Conservation (phyloP, 805 yeast genomes). For the Starmerella vaccinii region DNA sequence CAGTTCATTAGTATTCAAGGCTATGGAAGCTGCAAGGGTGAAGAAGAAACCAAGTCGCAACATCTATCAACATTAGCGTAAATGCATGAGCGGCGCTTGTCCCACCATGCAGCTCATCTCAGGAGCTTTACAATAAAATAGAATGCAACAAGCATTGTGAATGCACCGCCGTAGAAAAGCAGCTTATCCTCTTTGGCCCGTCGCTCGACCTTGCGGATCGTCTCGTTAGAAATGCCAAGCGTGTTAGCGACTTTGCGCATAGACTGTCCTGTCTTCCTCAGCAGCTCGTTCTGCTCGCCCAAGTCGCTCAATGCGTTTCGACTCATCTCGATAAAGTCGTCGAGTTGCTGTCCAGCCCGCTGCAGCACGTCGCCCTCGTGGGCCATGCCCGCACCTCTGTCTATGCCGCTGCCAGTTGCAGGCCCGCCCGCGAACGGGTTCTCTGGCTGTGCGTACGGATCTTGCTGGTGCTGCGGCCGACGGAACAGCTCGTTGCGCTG, state of each 20-base stretch:
- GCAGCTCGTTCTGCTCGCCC: conserved; percentile 68
- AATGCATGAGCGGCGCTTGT: too few relatives aligned
- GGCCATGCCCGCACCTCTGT: conserved; percentile 51
- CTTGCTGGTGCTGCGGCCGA: conserved; percentile 30
- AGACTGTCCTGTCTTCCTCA: conserved; percentile 50
- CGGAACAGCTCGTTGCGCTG: conserved; percentile 47
- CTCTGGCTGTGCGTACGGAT: conserved; percentile 16
- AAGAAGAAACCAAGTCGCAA: too few relatives aligned
- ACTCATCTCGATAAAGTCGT: conserved; percentile 85
- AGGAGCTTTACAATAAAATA: conserved; percentile 58
- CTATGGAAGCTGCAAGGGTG: too few relatives aligned
- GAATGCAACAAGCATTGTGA: conserved; percentile 52
- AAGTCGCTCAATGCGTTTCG: conserved; percentile 74
- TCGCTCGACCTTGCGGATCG: conserved; percentile 68
- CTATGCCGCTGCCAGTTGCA: conserved; percentile 6
- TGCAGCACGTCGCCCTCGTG: conserved; percentile 52
- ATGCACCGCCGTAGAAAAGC: conserved; percentile 68
- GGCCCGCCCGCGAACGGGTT: conserved; percentile 26
- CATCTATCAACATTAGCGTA: too few relatives aligned
- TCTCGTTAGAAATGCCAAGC: conserved; percentile 75
- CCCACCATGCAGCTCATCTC: conserved; percentile 31
- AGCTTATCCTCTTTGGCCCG: conserved; percentile 79
- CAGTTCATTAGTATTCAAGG: too few relatives aligned
- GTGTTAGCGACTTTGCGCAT: conserved; percentile 64
- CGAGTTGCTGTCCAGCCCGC: conserved; percentile 71